Evolutionary conservation across 768 basidiomycete genomes (phyloP).

Genomic region (Rhizopogon vesiculosus): DNA sequence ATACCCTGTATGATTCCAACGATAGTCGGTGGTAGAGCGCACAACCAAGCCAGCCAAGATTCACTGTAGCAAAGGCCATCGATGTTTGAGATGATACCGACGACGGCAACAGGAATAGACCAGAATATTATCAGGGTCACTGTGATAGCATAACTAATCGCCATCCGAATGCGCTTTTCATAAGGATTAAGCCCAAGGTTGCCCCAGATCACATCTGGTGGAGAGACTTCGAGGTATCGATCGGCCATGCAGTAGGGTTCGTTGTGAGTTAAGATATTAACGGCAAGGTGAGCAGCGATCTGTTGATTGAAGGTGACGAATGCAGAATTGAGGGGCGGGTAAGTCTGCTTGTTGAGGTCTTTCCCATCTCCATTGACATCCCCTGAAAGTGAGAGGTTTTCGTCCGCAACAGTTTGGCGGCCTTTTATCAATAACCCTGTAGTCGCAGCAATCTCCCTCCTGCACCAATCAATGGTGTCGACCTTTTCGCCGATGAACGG

Average conservation of each 20-base stretch:
- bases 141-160: constrained; percentile 70
- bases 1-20: constrained; percentile 88
- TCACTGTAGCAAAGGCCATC: constrained; percentile 57
- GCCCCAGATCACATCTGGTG: constrained; percentile 87
- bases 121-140: constrained; percentile 81
- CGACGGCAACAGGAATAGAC: constrained; percentile 84
- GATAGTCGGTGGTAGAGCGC: constrained; percentile 56
- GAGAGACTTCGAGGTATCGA: constrained; percentile 77
- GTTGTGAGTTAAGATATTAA: constrained; percentile 71
- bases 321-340: constrained; percentile 63
- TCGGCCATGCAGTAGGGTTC: constrained; percentile 78
- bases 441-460: constrained; percentile 63
- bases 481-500: constrained; percentile 82
- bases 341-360: constrained; percentile 26
- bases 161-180: constrained; percentile 64
- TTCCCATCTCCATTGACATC: constrained; percentile 11
- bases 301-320: constrained; percentile 93
- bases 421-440: constrained; percentile 51
- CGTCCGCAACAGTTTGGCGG: constrained; percentile 23
- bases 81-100: constrained; percentile 85
- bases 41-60: constrained; percentile 82
- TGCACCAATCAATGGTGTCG: constrained; percentile 89
- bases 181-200: constrained; percentile 91
- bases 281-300: constrained; percentile 88
- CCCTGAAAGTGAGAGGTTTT: constrained; percentile 19